Evolutionary conservation across 345 rosid genomes (phyloP).

Genomic region (Eucalyptus regnans): DNA sequence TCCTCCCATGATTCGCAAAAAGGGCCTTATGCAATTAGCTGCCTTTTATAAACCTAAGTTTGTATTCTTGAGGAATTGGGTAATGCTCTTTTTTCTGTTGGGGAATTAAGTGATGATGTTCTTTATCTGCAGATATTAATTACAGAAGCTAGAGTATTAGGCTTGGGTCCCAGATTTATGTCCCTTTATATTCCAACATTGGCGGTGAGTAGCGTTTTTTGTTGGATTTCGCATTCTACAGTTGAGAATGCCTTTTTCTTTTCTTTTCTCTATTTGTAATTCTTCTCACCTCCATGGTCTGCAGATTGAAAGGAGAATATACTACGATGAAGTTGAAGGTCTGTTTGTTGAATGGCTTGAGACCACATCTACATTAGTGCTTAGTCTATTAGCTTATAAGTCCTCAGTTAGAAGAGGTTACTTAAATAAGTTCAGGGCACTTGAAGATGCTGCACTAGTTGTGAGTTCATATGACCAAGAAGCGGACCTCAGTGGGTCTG

Average conservation of each 20-base stretch:
- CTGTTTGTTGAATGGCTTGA: slow-evolving; percentile 70
- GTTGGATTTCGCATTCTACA: background rate
- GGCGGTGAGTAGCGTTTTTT: slow-evolving; percentile 35
- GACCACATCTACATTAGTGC: slow-evolving; percentile 69
- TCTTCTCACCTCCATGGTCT: background rate
- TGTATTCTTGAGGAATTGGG: background rate
- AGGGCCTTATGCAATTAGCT: background rate
- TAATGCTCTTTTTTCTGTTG: background rate
- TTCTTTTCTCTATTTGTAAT: background rate
- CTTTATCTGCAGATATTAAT: slow-evolving; percentile 41
- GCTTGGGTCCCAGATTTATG: slow-evolving; percentile 83
- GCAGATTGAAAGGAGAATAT: slow-evolving; percentile 73
- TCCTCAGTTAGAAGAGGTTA: slow-evolving; percentile 33
- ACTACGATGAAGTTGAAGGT: slow-evolving; percentile 78
- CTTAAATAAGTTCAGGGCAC: slow-evolving; percentile 19
- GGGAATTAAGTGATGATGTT: background rate
- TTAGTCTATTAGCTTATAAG: slow-evolving; percentile 20
- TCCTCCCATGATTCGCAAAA: background rate
- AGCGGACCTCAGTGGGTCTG: background rate
- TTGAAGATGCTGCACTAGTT: slow-evolving; percentile 45
- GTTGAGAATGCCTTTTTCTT: background rate
- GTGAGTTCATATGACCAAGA: slow-evolving; percentile 36
- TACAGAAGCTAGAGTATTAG: slow-evolving; percentile 77
- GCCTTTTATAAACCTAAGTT: background rate
- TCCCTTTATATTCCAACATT: slow-evolving; percentile 65